Conservation (phyloP, 768 basidiomycete genomes). For the Termitomyces sp. region DNA sequence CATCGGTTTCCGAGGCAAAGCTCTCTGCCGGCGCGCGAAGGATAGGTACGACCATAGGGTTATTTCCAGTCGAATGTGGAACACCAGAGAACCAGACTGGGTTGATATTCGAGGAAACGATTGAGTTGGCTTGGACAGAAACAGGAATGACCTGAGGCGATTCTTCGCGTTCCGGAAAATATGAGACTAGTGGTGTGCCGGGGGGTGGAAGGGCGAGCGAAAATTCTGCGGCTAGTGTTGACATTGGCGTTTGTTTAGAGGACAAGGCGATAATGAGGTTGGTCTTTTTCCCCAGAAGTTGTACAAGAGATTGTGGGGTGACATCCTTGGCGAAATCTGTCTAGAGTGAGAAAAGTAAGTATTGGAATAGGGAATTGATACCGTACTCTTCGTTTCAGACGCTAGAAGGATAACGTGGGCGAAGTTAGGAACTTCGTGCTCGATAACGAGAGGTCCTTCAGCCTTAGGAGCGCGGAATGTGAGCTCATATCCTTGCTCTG, state of each 20-base stretch:
- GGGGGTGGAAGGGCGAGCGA: conserved; percentile 85
- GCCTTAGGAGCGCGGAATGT: conserved; percentile 85
- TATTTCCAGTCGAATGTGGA: conserved; percentile 58
- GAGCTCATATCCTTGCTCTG: conserved; percentile 80
- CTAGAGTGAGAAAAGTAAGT: neutral
- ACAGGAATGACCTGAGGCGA: conserved; percentile 64
- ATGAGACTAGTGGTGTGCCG: conserved; percentile 77
- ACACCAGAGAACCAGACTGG: conserved; percentile 78
- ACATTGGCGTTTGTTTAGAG: conserved; percentile 65
- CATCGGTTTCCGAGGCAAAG: conserved; percentile 68
- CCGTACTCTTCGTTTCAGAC: conserved; percentile 79
- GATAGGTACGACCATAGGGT: conserved; percentile 80
- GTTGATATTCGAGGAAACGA: conserved; percentile 42
- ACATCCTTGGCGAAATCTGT: conserved; percentile 70
- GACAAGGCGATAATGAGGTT: conserved; percentile 86
- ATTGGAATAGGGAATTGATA: neutral
- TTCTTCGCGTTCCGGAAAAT: conserved; percentile 74
- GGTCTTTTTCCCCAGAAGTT: conserved; percentile 60
- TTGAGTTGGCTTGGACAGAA: conserved; percentile 34
- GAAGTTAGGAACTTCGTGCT: conserved; percentile 71
- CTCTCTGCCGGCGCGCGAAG: conserved; percentile 71
- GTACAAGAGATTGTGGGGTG: conserved; percentile 74
- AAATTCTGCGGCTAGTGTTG: conserved; percentile 86
- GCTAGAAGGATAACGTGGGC: conserved; percentile 85
- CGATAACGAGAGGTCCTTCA: conserved; percentile 54